Percentiles rank a stretch among this genome's conserved stretches.
Evolutionary conservation across 2,329 filamentous ascomycete species (phyloP).

Genomic region (Aspergillus ochraceus): DNA sequence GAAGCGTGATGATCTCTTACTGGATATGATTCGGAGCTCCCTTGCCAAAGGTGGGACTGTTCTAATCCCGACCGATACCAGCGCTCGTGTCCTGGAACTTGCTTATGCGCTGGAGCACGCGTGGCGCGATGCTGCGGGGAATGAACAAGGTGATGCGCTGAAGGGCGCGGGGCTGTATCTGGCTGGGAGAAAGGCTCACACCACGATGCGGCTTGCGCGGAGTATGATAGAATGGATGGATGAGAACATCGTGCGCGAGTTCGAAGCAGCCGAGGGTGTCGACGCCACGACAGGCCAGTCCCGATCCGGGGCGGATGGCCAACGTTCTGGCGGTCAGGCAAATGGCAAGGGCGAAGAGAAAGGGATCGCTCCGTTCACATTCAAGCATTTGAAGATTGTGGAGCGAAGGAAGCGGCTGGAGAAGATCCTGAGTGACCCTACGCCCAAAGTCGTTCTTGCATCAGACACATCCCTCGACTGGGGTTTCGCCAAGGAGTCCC

Average conservation of each 20-base stretch:
- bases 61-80: constrained; percentile 90
- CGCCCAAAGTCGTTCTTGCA: constrained; percentile 76
- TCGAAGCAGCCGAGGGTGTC: constrained; percentile 63
- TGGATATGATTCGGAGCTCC: constrained; percentile 78
- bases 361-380: constrained; percentile 76
- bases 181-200: constrained; percentile 80
- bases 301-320: constrained; percentile 43
- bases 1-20: constrained; percentile 80
- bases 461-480: constrained; percentile 89
- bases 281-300: constrained; percentile 37
- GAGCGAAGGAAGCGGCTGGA: constrained; percentile 80
- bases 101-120: constrained; percentile 90
- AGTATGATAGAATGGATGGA: constrained; percentile 99
- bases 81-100: constrained; percentile 87
- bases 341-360: constrained; percentile 43
- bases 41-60: constrained; percentile 84
- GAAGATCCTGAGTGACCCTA: constrained; percentile 58
- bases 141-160: constrained; percentile 53
- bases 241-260: constrained; percentile 87
- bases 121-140: constrained; percentile 68
- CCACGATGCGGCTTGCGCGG: constrained; percentile 84
- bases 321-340: constrained; percentile 33
- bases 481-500: constrained; percentile 84
- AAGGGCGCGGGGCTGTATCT: constrained; percentile 67
- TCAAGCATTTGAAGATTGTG: constrained; percentile 78